These are phyloP conservation scores for Scedosporium boydii DNA, from an alignment of 2,329 filamentous ascomycete genomes.

Conservation along the genomic window DNA sequence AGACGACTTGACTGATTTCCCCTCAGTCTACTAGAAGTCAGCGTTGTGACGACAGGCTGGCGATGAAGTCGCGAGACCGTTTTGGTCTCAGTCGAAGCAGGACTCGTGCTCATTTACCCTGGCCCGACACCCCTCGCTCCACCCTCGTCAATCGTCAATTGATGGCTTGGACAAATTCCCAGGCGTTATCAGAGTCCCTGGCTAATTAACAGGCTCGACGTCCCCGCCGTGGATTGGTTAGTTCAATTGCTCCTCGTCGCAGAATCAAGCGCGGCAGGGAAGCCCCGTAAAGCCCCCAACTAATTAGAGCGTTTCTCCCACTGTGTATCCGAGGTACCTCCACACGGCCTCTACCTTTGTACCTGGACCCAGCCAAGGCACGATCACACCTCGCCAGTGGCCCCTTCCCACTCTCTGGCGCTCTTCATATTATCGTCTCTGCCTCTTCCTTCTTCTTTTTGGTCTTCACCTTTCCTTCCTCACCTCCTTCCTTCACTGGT, in stretches of 20 bases:
- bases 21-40: too few relatives aligned
- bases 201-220: not conserved
- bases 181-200: not conserved
- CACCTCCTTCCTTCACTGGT: not conserved
- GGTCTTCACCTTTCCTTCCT: conserved; percentile 1
- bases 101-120: not conserved
- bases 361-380: not conserved
- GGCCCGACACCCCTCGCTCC: too few relatives aligned
- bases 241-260: not conserved
- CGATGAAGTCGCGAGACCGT: too few relatives aligned
- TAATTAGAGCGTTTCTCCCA: not conserved
- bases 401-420: not conserved
- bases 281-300: not conserved
- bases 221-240: conserved; percentile 2
- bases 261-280: conserved; percentile 2
- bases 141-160: not conserved
- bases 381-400: not conserved
- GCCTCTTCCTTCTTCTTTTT: not conserved
- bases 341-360: not conserved
- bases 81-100: too few relatives aligned
- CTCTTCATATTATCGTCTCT: conserved; percentile 1
- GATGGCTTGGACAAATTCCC: not conserved
- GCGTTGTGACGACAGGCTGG: too few relatives aligned
- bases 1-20: too few relatives aligned
- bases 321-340: conserved; percentile 2